Evolutionary conservation across 208 protist genomes (phyloP).

Genomic region (Plasmodiophora brassicae): DNA sequence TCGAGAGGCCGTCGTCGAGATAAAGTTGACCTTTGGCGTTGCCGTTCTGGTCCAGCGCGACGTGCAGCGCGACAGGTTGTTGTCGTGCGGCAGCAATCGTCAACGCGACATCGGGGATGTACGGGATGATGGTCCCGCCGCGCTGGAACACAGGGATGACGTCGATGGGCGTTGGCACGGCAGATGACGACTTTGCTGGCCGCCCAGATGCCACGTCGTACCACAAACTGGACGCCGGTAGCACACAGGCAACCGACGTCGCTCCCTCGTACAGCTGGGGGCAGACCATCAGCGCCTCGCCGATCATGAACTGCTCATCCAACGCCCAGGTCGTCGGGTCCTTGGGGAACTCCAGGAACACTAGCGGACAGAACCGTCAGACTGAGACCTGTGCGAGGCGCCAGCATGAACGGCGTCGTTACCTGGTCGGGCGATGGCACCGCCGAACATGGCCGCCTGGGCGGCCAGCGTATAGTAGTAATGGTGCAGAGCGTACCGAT

Average conservation of each 20-base stretch:
- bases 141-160: conserved; percentile 60
- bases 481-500: conserved; percentile 62
- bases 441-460: conserved; percentile 44
- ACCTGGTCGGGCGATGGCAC: conserved; percentile 55
- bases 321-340: background rate
- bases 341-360: conserved; percentile 66
- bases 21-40: conserved; percentile 55
- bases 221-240: background rate
- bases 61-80: conserved; percentile 51
- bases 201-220: background rate
- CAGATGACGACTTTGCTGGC: background rate
- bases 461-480: conserved; percentile 70
- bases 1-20: conserved; percentile 58
- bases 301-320: background rate
- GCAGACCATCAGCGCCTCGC: background rate
- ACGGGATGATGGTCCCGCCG: conserved; percentile 61
- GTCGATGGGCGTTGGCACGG: conserved; percentile 47
- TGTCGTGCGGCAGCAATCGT: background rate
- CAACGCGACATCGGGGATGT: conserved; percentile 44
- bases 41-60: conserved; percentile 49
- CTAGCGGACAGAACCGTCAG: too few relatives aligned
- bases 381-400: background rate
- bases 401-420: background rate
- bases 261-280: background rate
- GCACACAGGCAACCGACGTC: background rate